A percentile compares a stretch with the other conserved stretches of the same genome.
These are phyloP conservation scores for Diospyros lotus DNA, from an alignment of 148 eudicot species.

Conservation along the genomic window DNA sequence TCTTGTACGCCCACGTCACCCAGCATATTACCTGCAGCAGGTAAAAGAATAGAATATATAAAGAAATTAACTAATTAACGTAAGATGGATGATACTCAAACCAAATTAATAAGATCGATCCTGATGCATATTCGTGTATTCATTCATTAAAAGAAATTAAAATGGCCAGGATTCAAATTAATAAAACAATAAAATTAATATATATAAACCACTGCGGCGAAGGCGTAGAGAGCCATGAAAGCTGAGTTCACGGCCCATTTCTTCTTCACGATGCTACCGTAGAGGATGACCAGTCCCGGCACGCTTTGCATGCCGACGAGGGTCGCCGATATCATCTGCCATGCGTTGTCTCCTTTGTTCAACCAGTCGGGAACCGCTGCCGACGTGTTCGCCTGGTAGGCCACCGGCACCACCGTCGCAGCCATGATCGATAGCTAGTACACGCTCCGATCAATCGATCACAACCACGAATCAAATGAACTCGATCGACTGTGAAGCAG, in stretches of 20 bases:
- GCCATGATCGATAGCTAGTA: too few species aligned
- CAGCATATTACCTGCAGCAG: slow-evolving; percentile 32
- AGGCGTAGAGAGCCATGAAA: slow-evolving; percentile 78
- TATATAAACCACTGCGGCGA: slow-evolving; percentile 70
- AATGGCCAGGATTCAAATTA: too few species aligned
- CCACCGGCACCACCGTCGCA: slow-evolving; percentile 6
- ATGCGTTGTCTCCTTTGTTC: slow-evolving; percentile 82
- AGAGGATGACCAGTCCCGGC: slow-evolving; percentile 66
- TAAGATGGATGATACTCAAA: too few species aligned
- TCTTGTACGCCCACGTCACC: slow-evolving; percentile 62
- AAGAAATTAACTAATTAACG: neutral
- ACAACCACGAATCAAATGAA: too few species aligned
- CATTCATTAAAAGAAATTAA: too few species aligned
- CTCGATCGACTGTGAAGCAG: too few species aligned
- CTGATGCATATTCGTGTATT: too few species aligned
- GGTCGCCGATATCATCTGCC: slow-evolving; percentile 71
- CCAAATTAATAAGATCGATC: too few species aligned
- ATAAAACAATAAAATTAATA: too few species aligned
- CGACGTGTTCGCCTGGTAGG: slow-evolving; percentile 22
- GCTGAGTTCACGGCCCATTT: slow-evolving; percentile 84
- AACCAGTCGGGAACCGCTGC: slow-evolving; percentile 45
- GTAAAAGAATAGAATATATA: neutral
- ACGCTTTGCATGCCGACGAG: slow-evolving; percentile 68
- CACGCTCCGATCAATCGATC: too few species aligned
- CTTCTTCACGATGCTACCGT: slow-evolving; percentile 69